Evolutionary conservation across 2,329 filamentous ascomycete genomes (phyloP), one percentile per base, ranked within the genome.

Genomic region (Ceratocystis lukuohia): DNA sequence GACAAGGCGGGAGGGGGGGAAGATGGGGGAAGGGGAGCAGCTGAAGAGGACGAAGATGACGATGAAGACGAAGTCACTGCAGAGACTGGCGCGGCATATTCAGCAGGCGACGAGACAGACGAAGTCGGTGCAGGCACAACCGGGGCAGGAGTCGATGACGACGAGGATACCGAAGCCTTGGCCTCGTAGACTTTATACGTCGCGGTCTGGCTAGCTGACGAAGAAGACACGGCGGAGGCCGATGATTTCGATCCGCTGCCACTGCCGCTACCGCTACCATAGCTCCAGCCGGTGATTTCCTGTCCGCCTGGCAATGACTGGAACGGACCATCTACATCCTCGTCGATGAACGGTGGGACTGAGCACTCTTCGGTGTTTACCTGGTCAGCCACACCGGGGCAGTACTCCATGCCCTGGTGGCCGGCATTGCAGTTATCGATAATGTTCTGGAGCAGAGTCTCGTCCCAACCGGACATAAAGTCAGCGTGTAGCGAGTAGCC

Each of bases 381-480:
- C 53, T 81, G 81, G 65, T 79, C 78, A 66, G 77, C 77, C 67
- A 88, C 79, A 56, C 80, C 78, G 4, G 80, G 79, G 76, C 86
- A 90, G 69, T 80, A 77, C 69, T 87, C 81, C 77, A 89, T 85
- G 62, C 83, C 83, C 5, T 72, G 69, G 67, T 80, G 80, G 62
- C 83, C 81, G 59, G 81, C 82, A 71, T 85, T 77, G 77, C 88
- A 90, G 63, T 78, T 82, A 72, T 88, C 79, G 70, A 89, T 84
- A 69, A 88, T 87, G 68, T 81, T 78, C 74, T 88, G 84, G 62
- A 89, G 83, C 59, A 81, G 79, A 33, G 77, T 74, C 69, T 82
- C 78, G 70, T 91, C 84, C 88, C 88, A 91, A 17, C 83, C 88
- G 69, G 88, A 84, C 70, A 88, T 75, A 76, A 91, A 91, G 74